These are phyloP conservation scores for Hygrophila difformis DNA, from an alignment of 257 asterid species.

Conservation along the genomic window DNA sequence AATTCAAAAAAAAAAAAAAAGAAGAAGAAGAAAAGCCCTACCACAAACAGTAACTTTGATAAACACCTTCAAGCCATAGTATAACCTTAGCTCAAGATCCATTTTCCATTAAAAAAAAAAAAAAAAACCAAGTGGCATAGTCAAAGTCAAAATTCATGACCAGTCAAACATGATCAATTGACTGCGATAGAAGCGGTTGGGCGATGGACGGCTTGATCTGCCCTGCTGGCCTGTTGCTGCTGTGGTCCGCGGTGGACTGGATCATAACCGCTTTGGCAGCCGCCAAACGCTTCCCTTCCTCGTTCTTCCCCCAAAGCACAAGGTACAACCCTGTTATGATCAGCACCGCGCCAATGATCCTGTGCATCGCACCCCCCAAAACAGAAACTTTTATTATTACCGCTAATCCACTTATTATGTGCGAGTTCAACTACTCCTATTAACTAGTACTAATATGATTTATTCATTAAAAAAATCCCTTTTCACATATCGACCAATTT, in stretches of 20 bases:
- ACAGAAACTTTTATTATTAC: not conserved
- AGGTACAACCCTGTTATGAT: constrained; percentile 81
- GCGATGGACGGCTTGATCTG: constrained; percentile 72
- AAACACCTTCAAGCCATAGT: no score
- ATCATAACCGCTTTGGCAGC: constrained; percentile 30
- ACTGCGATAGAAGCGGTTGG: constrained; percentile 71
- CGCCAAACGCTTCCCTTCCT: constrained; percentile 47
- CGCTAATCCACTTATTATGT: not conserved
- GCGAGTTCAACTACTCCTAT: no score
- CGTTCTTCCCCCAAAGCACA: constrained; percentile 90
- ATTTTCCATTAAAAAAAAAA: no score
- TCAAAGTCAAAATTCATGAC: constrained; percentile 17
- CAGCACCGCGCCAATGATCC: constrained; percentile 83
- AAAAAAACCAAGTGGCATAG: not conserved
- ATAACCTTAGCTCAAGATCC: no score
- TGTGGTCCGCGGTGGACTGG: constrained; percentile 57
- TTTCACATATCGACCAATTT: no score
- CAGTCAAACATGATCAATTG: constrained; percentile 51
- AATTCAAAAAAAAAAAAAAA: no score
- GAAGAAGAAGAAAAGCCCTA: no score
- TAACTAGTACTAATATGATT: no score
- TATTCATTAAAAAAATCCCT: no score
- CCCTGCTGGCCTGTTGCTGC: constrained; percentile 24
- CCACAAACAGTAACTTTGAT: no score
- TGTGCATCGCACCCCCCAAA: constrained; percentile 20